These are phyloP conservation scores for Oxytropis ochrocephala DNA, from an alignment of 306 rosid species.

Conservation along the genomic window DNA sequence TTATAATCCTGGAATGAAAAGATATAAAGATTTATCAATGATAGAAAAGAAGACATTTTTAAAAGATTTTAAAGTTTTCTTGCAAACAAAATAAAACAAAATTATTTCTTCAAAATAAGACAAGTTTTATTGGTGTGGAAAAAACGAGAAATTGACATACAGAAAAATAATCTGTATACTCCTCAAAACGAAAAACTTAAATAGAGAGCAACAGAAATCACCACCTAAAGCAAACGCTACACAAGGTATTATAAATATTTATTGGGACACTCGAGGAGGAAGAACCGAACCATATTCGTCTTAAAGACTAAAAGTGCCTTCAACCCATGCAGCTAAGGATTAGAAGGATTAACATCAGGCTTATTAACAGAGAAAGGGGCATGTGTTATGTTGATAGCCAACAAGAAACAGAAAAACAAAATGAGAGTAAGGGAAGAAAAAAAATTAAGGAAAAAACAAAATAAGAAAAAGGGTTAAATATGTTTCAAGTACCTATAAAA, in stretches of 20 bases:
- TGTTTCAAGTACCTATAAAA: no score
- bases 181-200: background rate
- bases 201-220: background rate
- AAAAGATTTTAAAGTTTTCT: background rate
- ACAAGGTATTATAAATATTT: background rate
- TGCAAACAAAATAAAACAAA: slow-evolving; percentile 6
- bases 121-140: background rate
- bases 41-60: slow-evolving; percentile 9
- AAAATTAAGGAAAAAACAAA: background rate
- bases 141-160: background rate
- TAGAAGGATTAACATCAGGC: background rate
- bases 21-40: slow-evolving; percentile 11
- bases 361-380: background rate
- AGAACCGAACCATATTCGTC: background rate
- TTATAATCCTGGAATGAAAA: slow-evolving; percentile 69
- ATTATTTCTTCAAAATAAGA: background rate
- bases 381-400: background rate
- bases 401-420: background rate
- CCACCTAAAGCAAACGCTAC: background rate
- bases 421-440: background rate
- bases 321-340: background rate
- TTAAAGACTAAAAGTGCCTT: background rate
- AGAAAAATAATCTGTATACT: background rate
- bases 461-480: background rate
- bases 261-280: background rate